Evolutionary conservation across 2,329 filamentous ascomycete genomes (phyloP), one percentile per base, ranked within the genome.

Genomic region (Beauveria bassiana): DNA sequence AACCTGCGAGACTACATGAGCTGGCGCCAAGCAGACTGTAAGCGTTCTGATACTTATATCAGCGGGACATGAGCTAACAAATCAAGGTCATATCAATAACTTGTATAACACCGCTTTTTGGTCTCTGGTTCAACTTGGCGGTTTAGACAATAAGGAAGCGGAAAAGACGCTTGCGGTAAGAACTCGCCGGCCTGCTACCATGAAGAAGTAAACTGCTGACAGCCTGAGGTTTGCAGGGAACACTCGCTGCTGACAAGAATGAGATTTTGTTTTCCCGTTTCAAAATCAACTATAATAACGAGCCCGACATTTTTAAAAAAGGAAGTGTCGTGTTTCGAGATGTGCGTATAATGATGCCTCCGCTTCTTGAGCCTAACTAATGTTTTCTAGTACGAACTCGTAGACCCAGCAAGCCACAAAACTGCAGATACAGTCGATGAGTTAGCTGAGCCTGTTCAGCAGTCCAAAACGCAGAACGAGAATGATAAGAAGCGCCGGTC

Each of bases 81-180:
- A 26, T 0, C 10, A 63, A 93, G 90, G 90, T 66, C 95, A 99
- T 72, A 96, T 99, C 68, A 99, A 99, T 74, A 99, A 99, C 70
- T 83, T 99, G 5, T 99, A 97, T 75, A 99, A 99, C 72, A 99
- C 95, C 0, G 91, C 91, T 0, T 98, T 98, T 73, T 99, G 95
- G 95, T 81, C 88, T 1, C 79, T 99, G 68, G 88, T 98, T 24
- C 85, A 91, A 65, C 78, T 85, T 53, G 93, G 90, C 2, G 89
- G 88, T 0, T 82, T 95, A 78, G 86, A 84, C 58, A 83, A 86
- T 34, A 88, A 86, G 56, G 88, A 91, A 62, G 95, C 95, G 0
- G 93, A 98, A 72, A 83, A 88, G 69, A 83, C 85, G 63, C 81
- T 99, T 50, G 87, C 90, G 68, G 89, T 90, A 72, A 66, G 78